Evolutionary conservation across 768 basidiomycete species (phyloP), one percentile per base, ranked within the genome.

Genomic region (Suillus subaureus): DNA sequence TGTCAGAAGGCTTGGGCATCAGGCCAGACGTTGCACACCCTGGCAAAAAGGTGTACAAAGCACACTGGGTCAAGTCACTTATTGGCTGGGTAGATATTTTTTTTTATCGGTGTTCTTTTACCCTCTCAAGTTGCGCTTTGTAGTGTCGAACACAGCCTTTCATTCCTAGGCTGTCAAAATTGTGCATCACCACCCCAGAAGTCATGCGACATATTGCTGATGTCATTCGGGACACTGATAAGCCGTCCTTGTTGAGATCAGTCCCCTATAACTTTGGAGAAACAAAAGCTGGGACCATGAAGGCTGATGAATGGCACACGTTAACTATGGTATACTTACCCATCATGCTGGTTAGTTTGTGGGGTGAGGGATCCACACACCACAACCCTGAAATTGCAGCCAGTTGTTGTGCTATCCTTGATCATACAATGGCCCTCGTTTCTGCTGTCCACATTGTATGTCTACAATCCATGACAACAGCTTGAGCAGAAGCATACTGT

Each of bases 351-450:
- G 33, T 33, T 33, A 33, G 33, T 33, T 33, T 33, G 33, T 33
- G 33, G 33, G 33, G 33, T 3, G 57, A 63, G 43, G 40, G 61
- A 12, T 67, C 37, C 0, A 60, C 64, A 6, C 56, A 40, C 15
- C 6, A 55, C 16, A 23, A 55, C 52, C 3, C 33, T 8, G 18
- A 23, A 21, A 8, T 49, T 16, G n/a, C 43, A 11, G 33, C 13
- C 7, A 35, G 56, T 6, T 6, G 43, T 21, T 26, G 57, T 26
- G 13, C 9, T 1, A 63, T 72, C 57, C 64, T 71, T 16, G 72
- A 76, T 18, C 69, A 78, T 40, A 77, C 70, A 0, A 78, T 80
- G 75, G 64, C 68, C 1, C 62, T 79, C 1, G 74, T 80, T 6
- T 66, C 67, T 4, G 77, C 76, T 0, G 68, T 74, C 0, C 65